These are phyloP conservation scores for Arthrobotrys entomopaga DNA, from an alignment of 2,329 filamentous ascomycete genomes.

Conservation along the genomic window DNA sequence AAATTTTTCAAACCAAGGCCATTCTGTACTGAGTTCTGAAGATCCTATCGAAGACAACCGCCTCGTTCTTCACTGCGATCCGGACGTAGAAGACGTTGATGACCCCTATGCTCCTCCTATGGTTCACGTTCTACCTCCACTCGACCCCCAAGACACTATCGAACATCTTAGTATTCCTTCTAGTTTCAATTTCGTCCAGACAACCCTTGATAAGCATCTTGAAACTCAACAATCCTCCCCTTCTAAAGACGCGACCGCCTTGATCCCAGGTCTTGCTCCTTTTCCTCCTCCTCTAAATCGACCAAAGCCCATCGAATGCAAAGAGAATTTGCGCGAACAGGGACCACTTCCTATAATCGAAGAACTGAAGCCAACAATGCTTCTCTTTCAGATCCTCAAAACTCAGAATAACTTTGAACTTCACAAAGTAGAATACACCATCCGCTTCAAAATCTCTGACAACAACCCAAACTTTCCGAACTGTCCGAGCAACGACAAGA, in stretches of 20 bases:
- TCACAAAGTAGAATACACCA: conserved; percentile 24
- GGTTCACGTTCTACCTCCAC: background rate
- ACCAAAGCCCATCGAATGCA: conserved; percentile 8
- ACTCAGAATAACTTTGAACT: conserved; percentile 20
- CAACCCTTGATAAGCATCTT: background rate
- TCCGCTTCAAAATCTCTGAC: conserved; percentile 32
- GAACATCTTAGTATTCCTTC: background rate
- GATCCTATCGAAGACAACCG: background rate
- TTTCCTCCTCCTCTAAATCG: conserved; percentile 8
- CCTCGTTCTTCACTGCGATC: conserved; percentile 16
- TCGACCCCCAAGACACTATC: background rate
- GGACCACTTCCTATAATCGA: background rate
- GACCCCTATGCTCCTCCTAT: conserved; percentile 9
- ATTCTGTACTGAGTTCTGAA: background rate
- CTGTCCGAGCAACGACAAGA: conserved; percentile 6
- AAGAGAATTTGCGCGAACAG: background rate
- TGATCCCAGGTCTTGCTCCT: background rate
- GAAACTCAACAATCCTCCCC: background rate
- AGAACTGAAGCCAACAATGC: conserved; percentile 11
- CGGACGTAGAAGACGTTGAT: background rate
- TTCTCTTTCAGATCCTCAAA: conserved; percentile 27
- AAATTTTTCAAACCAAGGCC: background rate
- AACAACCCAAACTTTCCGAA: conserved; percentile 19
- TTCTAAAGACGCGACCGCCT: background rate
- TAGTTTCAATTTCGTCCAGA: background rate